Base-by-base conservation (phyloP, 2,329 filamentous ascomycete genomes). In the Cucurbitaria berberidis region DNA sequence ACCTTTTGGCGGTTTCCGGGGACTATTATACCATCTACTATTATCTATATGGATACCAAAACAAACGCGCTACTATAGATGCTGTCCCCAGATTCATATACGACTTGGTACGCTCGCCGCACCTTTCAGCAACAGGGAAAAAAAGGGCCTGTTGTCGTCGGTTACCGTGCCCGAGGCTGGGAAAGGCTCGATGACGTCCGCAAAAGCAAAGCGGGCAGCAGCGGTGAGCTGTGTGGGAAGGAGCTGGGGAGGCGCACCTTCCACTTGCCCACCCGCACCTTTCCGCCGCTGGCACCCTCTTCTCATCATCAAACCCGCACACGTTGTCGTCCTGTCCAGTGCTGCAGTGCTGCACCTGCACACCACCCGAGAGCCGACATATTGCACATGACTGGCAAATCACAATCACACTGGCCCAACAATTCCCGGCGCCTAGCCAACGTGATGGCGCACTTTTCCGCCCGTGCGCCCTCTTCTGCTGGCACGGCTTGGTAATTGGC, bases 351-450 rank as follows among this genome's bases (percentile, higher is more conserved):
- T 46, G 48, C n/a, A n/a, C n/a, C n/a, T n/a, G n/a, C n/a, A n/a
- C n/a, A n/a, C n/a, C n/a, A n/a, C n/a, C n/a, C n/a, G 41, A 40
- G 39, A 45, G 34, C 34, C 36, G 42, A 30, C 34, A 57, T 52
- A 68, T 64, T 63, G 52, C 53, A 32, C 26, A 22, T 29, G 34
- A 41, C 62, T 60, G 57, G 36, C 69, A 65, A 73, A 71, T 72
- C 66, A 71, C 64, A 64, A 62, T 65, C 55, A 51, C 62, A 66
- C 63, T 8, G 21, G 22, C 38, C 47, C 43, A 24, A 51, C 48
- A 61, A 55, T 58, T 55, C 61, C 59, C 39, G 60, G 65, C 67
- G 67, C 60, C 57, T 69, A 70, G 67, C 69, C 68, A 71, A 70
- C 64, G 60, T 63, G 57, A 65, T 63, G 47, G 35, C 51, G 46